phyloP scores from a whole-genome alignment of 2,329 filamentous ascomycete species.

The Chrysosporium queenslandicum region DNA sequence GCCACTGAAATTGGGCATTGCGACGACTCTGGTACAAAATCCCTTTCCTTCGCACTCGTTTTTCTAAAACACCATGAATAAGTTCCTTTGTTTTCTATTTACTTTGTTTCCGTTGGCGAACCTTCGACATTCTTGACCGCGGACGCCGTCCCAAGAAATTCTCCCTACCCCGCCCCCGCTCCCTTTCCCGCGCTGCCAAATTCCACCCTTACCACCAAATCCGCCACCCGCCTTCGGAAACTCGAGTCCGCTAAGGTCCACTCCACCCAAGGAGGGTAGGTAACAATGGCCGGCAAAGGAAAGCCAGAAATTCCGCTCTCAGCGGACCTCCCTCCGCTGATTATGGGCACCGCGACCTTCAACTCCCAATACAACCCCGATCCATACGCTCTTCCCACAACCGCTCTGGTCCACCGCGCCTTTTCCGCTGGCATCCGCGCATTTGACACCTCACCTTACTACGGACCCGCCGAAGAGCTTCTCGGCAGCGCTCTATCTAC shows the following conservation, averaged over 20 bases:
- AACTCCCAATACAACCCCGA: slow-evolving; percentile 42
- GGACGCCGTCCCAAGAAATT: not conserved
- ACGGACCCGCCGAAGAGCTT: slow-evolving; percentile 44
- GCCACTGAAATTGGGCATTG: no score
- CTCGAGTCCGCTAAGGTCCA: not conserved
- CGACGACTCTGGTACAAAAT: no score
- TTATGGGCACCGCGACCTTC: slow-evolving; percentile 44
- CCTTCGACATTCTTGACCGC: not conserved
- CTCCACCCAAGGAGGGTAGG: not conserved
- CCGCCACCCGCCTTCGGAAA: not conserved
- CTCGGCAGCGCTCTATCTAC: slow-evolving; percentile 40
- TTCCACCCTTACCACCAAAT: not conserved
- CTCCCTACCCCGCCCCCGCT: not conserved
- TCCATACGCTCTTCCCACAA: slow-evolving; percentile 41
- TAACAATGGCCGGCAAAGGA: not conserved
- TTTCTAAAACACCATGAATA: not conserved
- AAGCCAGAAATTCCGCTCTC: slow-evolving; percentile 28
- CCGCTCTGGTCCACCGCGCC: slow-evolving; percentile 40
- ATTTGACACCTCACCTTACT: slow-evolving; percentile 48
- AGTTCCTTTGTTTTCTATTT: not conserved
- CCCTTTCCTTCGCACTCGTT: no score
- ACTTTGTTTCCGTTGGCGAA: not conserved
- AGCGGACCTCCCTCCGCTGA: slow-evolving; percentile 35
- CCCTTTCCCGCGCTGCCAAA: not conserved
- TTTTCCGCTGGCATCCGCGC: slow-evolving; percentile 41